Base-by-base conservation (phyloP, 192 early-diverging fungal genomes). In the Gryganskiella cystojenkinii region DNA sequence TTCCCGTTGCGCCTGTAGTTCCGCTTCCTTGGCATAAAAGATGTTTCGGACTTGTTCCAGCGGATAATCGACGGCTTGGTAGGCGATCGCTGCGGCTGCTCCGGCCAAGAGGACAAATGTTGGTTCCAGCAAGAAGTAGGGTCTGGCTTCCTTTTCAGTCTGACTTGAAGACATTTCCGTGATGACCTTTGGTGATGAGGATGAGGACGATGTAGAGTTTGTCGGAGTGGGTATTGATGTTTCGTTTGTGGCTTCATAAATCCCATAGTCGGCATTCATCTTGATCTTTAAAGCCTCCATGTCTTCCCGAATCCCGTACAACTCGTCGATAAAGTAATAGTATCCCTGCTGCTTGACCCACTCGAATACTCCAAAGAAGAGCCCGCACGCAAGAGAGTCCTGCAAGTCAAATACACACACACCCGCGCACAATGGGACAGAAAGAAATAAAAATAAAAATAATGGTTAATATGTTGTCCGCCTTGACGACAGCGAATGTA, bases 351-450 rank as follows among this genome's bases (percentile, higher is more conserved):
- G 86, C 44, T 94, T 94, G 9, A 90, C 84, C 82, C 83, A 88
- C 71, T 94, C 92, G 73, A 94, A 94, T 8, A 89, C 82, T 17
- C 88, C 91, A 85, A 94, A 94, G 56, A 94, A 94, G 19, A 89
- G 76, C 6, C 90, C 89, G 71, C 90, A 94, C 3, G 91, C 90
- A 17, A 88, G 53, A 0, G 88, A 86, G 66, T 94, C 92, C 84
- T 94, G 61, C 3, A 14, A 55, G 15, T 24, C 24, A 31, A 0
- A 33, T 62, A 73, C 13, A 33, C 5, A 14, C 13, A 24, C 24
- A 45, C 0, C 27, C 20, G 22, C 28, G 54, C 10, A 1, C 11
- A 55, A 42, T 1, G 40, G 13, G 20, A 2, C 22, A 33, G 20
- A 22, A 49, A 3, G 4, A 30, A 45, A 19, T 28, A 52, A 47